Evolutionary conservation across 352 stramenopile species (phyloP), one percentile per base, ranked within the genome.

Genomic region (Pythium volutum): DNA sequence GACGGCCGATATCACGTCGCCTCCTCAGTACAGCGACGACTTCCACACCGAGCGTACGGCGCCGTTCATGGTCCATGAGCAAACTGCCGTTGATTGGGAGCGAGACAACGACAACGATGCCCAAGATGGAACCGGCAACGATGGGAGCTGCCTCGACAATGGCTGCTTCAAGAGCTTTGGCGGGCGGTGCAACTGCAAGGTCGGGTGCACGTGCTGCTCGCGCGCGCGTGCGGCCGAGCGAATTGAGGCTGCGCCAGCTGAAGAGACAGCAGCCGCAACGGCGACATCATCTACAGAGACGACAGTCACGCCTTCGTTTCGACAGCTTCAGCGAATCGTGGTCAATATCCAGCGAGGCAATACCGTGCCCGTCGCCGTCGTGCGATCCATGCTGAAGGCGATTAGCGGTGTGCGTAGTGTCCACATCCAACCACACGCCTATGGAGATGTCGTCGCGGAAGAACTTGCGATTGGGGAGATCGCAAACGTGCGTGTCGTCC

Each of bases 111-210:
- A 36, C 4, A 23, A 51, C 5, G 50, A 45, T 2, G 22, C 2
- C 4, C 33, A 52, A 26, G 42, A 36, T 7, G 49, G 22, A 7
- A 4, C 1, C 7, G 3, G 20, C 2, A 65, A 77, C 20, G 41
- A 81, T 15, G 75, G 71, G 12, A 88, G 75, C 42, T 89, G 79
- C 47, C 69, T 89, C 20, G 70, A 88, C 16, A 91, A 88, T 43
- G 82, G 82, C 15, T 91, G 82, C 22, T 64, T 76, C 5, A 69
- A 77, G 20, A 87, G 78, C 57, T 91, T 82, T 67, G 82, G 82
- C 10, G 76, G 78, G 4, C 42, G 62, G 12, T 91, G 82, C 53
- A 91, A 88, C 48, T 91, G 82, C 66, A 66, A 69, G 41, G 59
- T 54, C 2, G 62, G 73, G 14, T 91, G 82, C 39, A 74, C 58